phyloP scores from a whole-genome alignment of 164 flowering plant genomes.

The Piper longum region DNA sequence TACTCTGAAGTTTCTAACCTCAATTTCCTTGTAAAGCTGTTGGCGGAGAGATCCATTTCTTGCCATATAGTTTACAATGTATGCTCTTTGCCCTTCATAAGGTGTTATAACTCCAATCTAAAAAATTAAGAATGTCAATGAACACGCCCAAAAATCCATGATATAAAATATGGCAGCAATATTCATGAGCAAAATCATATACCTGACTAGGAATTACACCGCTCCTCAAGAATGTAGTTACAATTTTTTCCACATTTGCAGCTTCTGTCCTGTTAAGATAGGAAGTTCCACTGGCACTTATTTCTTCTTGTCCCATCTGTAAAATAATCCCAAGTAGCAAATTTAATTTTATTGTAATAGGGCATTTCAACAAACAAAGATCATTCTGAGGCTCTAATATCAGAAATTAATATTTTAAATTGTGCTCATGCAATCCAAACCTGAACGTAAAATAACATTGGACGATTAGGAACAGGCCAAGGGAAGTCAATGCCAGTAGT shows the following conservation, averaged over 20 bases:
- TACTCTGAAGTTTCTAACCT: conserved; percentile 29
- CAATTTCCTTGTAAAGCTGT: conserved; percentile 97
- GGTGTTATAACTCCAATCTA: conserved; percentile 99
- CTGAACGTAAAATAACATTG: conserved; percentile 99
- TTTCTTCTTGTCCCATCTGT: conserved; percentile 99
- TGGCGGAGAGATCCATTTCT: conserved; percentile 97
- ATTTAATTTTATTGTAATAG: no score
- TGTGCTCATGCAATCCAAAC: conserved; percentile 15
- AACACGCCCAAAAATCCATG: neutral
- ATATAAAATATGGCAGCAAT: neutral
- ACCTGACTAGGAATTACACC: conserved; percentile 99
- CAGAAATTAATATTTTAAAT: neutral
- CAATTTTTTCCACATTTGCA: conserved; percentile 97
- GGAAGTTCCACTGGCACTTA: conserved; percentile 98
- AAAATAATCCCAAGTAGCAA: neutral
- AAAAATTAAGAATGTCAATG: neutral
- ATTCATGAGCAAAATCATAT: neutral
- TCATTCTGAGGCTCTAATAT: neutral
- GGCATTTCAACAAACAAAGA: neutral
- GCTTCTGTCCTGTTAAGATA: conserved; percentile 96
- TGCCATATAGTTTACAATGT: conserved; percentile 95
- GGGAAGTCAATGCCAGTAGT: conserved; percentile 97
- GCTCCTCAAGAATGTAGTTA: conserved; percentile 87
- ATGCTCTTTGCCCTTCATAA: conserved; percentile 98
- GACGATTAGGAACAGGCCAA: conserved; percentile 99